Conservation (phyloP, 1,139 yeast genomes). For the Blastobotrys serpentis region DNA sequence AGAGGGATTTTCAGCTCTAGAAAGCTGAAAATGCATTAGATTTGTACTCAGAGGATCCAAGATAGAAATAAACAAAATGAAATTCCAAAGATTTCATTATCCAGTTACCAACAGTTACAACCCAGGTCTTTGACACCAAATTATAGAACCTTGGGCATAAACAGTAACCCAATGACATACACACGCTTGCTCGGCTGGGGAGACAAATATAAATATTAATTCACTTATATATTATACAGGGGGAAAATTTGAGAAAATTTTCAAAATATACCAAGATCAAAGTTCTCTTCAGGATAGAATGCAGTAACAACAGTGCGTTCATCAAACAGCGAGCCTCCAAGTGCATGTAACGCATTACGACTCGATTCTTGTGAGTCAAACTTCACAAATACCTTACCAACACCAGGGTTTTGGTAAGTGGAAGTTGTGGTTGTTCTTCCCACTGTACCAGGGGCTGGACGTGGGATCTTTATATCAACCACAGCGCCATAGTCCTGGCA, state of each 20-base stretch:
- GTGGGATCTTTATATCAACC: constrained; percentile 59
- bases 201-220: constrained; percentile 1
- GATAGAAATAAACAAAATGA: too few species aligned
- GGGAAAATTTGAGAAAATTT: neutral
- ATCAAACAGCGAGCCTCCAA: constrained; percentile 68
- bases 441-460: constrained; percentile 51
- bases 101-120: too few species aligned
- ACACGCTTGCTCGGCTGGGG: too few species aligned
- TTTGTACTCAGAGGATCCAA: too few species aligned
- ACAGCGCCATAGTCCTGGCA: constrained; percentile 56
- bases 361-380: constrained; percentile 57
- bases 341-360: constrained; percentile 54
- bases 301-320: constrained; percentile 71
- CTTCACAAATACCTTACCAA: constrained; percentile 72
- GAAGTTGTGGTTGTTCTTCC: constrained; percentile 37
- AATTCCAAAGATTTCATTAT: too few species aligned
- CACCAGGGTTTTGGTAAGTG: constrained; percentile 48
- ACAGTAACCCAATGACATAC: neutral
- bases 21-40: too few species aligned
- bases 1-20: too few species aligned
- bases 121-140: too few species aligned
- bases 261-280: constrained; percentile 36
- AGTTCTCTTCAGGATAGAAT: constrained; percentile 59
- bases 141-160: too few species aligned
- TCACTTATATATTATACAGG: neutral